Evolutionary conservation across 177 flowering plant species (phyloP).

Genomic region (Vitis hybrid): DNA sequence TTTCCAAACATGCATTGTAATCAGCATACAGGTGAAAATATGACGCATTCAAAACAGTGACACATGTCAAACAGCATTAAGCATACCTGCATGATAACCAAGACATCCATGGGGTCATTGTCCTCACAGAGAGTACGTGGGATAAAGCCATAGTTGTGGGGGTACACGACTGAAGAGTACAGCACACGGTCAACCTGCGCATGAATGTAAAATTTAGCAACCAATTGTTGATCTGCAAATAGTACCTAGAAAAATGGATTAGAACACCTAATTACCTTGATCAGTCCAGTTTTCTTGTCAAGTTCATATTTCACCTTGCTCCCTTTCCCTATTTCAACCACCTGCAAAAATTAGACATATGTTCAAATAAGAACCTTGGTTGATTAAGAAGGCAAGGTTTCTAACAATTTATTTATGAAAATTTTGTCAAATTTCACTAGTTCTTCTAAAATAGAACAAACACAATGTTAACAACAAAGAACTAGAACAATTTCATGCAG

Average conservation of each 20-base stretch:
- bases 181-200: constrained; percentile 74
- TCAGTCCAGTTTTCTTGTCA: constrained; percentile 86
- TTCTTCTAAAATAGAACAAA: background rate
- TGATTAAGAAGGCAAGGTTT: too few species aligned
- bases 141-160: constrained; percentile 83
- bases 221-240: background rate
- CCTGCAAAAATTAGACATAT: constrained; percentile 43
- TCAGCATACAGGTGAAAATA: background rate
- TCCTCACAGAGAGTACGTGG: constrained; percentile 82
- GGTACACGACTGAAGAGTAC: constrained; percentile 80
- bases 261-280: constrained; percentile 55
- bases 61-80: background rate
- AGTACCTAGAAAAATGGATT: background rate
- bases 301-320: constrained; percentile 98
- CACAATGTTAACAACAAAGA: background rate
- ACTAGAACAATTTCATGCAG: too few species aligned
- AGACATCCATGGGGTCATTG: constrained; percentile 71
- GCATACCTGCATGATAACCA: constrained; percentile 72
- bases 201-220: constrained; percentile 7
- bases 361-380: background rate
- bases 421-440: background rate
- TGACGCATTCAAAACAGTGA: background rate
- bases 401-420: background rate
- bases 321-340: constrained; percentile 82
- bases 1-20: too few species aligned